phyloP scores from a whole-genome alignment of 2,329 filamentous ascomycete genomes.

The Stachybotrys chartarum region DNA sequence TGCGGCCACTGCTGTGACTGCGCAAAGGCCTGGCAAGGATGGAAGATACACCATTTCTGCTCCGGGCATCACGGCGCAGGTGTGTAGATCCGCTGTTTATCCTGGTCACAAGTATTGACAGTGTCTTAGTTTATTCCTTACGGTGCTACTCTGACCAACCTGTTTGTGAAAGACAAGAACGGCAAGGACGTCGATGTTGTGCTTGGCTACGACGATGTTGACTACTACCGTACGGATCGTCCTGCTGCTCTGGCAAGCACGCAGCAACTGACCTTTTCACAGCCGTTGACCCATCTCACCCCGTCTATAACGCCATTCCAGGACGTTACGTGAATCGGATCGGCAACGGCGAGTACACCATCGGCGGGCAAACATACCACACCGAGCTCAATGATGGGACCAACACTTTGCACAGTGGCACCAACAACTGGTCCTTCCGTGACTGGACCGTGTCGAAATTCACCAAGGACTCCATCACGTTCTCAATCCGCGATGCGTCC shows the following conservation, averaged over 20 bases:
- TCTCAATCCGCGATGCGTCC: slow-evolving; percentile 53
- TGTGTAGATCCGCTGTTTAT: slow-evolving; percentile 16
- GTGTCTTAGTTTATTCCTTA: slow-evolving; percentile 46
- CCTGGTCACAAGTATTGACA: not conserved
- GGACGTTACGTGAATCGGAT: slow-evolving; percentile 60
- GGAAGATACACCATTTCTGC: slow-evolving; percentile 27
- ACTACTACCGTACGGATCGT: slow-evolving; percentile 40
- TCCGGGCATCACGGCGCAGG: slow-evolving; percentile 26
- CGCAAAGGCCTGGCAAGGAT: slow-evolving; percentile 17
- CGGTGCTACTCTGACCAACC: slow-evolving; percentile 53
- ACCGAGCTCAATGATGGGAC: slow-evolving; percentile 46
- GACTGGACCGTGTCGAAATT: slow-evolving; percentile 53
- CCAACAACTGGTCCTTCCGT: slow-evolving; percentile 56
- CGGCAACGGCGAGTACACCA: slow-evolving; percentile 47
- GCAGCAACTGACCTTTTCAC: not conserved
- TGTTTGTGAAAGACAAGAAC: slow-evolving; percentile 56
- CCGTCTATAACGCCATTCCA: slow-evolving; percentile 54
- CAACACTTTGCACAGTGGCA: slow-evolving; percentile 51
- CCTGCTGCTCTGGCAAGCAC: not conserved
- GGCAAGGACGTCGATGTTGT: slow-evolving; percentile 56
- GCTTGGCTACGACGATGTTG: slow-evolving; percentile 55
- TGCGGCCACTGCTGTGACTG: not conserved
- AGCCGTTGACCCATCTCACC: slow-evolving; percentile 43
- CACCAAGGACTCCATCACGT: slow-evolving; percentile 53
- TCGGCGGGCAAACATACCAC: slow-evolving; percentile 44